These are phyloP conservation scores for Ustilago curta DNA, from an alignment of 1,284 basidiomycete species.

Conservation along the genomic window DNA sequence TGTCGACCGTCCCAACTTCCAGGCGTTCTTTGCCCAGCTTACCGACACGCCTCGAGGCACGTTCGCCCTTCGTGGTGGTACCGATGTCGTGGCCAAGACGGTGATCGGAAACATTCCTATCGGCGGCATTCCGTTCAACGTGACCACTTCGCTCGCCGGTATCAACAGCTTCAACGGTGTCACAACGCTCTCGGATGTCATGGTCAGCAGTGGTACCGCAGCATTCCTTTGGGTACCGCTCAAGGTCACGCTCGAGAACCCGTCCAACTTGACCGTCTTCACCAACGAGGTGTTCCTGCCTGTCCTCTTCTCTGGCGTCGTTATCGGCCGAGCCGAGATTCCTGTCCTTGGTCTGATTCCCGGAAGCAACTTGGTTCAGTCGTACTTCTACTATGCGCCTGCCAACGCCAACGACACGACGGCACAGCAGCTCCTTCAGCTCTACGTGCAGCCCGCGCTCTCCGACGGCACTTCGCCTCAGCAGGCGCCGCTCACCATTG, in stretches of 20 bases:
- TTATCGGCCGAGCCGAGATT: conserved; percentile 71
- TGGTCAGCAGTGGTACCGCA: conserved; percentile 53
- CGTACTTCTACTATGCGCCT: conserved; percentile 79
- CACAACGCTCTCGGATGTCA: conserved; percentile 71
- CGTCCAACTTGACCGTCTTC: conserved; percentile 74
- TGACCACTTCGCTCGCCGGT: conserved; percentile 75
- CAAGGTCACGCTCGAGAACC: conserved; percentile 52
- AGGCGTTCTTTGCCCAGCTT: conserved; percentile 75
- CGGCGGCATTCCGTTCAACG: conserved; percentile 76
- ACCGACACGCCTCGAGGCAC: conserved; percentile 73
- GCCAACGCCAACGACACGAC: conserved; percentile 76
- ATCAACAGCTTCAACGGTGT: conserved; percentile 54
- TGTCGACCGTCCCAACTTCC: conserved; percentile 74
- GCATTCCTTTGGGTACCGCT: conserved; percentile 42
- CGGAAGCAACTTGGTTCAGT: conserved; percentile 74
- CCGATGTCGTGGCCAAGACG: conserved; percentile 77
- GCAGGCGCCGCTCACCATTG: conserved; percentile 30
- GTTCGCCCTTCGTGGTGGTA: conserved; percentile 75
- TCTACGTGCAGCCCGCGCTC: conserved; percentile 60
- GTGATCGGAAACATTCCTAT: conserved; percentile 79
- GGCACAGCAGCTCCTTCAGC: conserved; percentile 72
- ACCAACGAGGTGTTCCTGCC: conserved; percentile 76
- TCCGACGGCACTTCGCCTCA: conserved; percentile 28
- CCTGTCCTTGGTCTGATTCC: conserved; percentile 72
- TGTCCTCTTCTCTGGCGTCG: conserved; percentile 74